Evolutionary conservation across 1,139 yeast genomes (phyloP).

Genomic region (Saccharomycopsis phalli): DNA sequence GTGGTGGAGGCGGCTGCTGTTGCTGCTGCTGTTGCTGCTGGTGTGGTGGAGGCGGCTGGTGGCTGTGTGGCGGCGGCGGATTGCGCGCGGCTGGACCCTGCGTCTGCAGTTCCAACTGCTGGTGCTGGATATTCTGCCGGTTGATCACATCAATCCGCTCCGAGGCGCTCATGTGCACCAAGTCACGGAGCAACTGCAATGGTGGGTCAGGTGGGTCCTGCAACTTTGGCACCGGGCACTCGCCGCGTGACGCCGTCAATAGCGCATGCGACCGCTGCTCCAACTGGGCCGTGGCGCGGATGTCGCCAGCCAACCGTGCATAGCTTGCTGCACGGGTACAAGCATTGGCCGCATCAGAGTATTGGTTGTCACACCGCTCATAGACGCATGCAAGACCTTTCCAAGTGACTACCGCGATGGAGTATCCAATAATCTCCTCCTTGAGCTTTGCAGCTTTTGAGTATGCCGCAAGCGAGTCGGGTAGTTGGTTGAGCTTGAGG

Average conservation of each 20-base stretch:
- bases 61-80: slow-evolving; percentile 9
- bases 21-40: slow-evolving; percentile 1
- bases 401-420: slow-evolving; percentile 47
- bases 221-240: slow-evolving; percentile 37
- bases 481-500: slow-evolving; percentile 47
- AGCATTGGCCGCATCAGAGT: slow-evolving; percentile 52
- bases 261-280: slow-evolving; percentile 38
- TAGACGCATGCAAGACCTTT: slow-evolving; percentile 58
- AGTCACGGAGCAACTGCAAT: slow-evolving; percentile 36
- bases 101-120: slow-evolving; percentile 9
- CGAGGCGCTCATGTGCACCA: slow-evolving; percentile 36
- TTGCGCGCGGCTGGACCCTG: slow-evolving; percentile 6
- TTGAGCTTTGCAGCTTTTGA: slow-evolving; percentile 52
- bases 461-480: slow-evolving; percentile 60
- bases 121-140: slow-evolving; percentile 20
- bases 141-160: slow-evolving; percentile 33
- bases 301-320: slow-evolving; percentile 41
- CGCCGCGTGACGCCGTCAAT: slow-evolving; percentile 35
- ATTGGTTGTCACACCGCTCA: slow-evolving; percentile 53
- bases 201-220: slow-evolving; percentile 47
- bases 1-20: slow-evolving; percentile 5
- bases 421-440: slow-evolving; percentile 36
- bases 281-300: slow-evolving; percentile 33
- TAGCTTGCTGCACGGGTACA: slow-evolving; percentile 44
- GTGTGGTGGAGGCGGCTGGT: neutral